These are phyloP conservation scores for Arthrobotrys iridis DNA, from an alignment of 2,329 filamentous ascomycete species.

Conservation along the genomic window DNA sequence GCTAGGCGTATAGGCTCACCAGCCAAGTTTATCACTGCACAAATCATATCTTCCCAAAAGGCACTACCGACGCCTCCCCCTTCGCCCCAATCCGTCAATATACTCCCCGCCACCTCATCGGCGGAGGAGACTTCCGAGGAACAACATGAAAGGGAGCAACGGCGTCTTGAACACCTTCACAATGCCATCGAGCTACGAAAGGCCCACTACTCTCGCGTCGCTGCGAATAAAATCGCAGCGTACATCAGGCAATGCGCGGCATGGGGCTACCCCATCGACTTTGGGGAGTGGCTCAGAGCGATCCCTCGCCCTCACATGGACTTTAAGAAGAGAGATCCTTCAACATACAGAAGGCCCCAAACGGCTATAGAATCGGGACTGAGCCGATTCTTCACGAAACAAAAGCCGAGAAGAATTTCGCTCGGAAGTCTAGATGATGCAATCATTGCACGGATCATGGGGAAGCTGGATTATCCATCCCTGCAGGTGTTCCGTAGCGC, in stretches of 20 bases:
- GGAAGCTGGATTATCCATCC: slow-evolving; percentile 19
- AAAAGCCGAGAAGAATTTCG: neutral
- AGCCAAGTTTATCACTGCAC: no score
- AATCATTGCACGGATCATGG: slow-evolving; percentile 8
- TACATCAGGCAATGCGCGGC: slow-evolving; percentile 11
- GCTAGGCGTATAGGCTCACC: neutral
- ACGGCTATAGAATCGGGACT: neutral
- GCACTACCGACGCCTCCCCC: slow-evolving; percentile 3
- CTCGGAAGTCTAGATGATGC: neutral
- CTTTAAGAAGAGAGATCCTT: slow-evolving; percentile 11
- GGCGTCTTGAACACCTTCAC: slow-evolving; percentile 1
- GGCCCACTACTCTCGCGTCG: slow-evolving; percentile 15
- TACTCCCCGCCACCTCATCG: neutral
- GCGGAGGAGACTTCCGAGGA: neutral
- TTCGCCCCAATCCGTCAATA: neutral
- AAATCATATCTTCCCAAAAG: neutral
- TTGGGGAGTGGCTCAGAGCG: neutral
- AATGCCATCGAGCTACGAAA: slow-evolving; percentile 23
- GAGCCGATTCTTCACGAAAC: neutral
- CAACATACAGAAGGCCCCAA: neutral
- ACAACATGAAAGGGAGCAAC: neutral
- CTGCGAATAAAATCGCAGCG: neutral
- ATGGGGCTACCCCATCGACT: slow-evolving; percentile 26
- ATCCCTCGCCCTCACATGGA: neutral
- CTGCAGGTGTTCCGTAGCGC: slow-evolving; percentile 5